phyloP scores from a whole-genome alignment of 352 stramenopile species.

The Globisporangium megalacanthum region DNA sequence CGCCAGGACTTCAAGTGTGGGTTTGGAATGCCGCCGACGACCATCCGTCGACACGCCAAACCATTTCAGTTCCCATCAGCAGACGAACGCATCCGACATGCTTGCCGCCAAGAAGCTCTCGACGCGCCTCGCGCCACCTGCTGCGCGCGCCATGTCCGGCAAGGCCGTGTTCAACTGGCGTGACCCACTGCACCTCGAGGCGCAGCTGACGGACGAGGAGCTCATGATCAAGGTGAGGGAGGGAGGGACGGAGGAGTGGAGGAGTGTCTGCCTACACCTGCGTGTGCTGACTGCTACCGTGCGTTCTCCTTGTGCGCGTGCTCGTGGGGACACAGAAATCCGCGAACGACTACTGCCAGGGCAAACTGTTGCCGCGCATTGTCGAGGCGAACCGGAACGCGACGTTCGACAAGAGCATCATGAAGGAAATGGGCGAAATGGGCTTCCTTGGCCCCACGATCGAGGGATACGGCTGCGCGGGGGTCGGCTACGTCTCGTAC shows the following conservation, averaged over 20 bases:
- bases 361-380: conserved; percentile 91
- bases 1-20: too few relatives aligned
- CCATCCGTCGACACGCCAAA: not conserved
- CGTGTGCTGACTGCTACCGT: not conserved
- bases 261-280: not conserved
- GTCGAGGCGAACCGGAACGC: conserved; percentile 93
- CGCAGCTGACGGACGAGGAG: conserved; percentile 88
- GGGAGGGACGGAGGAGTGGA: too few relatives aligned
- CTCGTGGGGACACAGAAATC: conserved; percentile 60
- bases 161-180: conserved; percentile 72
- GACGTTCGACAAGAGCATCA: conserved; percentile 92
- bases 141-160: conserved; percentile 36
- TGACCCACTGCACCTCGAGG: conserved; percentile 70
- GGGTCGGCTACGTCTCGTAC: conserved; percentile 95
- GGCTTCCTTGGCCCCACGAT: conserved; percentile 95
- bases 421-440: conserved; percentile 93
- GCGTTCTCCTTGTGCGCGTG: not conserved
- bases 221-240: conserved; percentile 85
- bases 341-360: conserved; percentile 91
- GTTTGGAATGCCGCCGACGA: not conserved
- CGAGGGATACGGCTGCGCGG: conserved; percentile 92
- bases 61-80: not conserved
- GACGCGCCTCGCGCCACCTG: conserved; percentile 17
- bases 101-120: conserved; percentile 21
- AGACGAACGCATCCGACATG: conserved; percentile 12